Base-by-base conservation (phyloP, 2,329 filamentous ascomycete genomes). In the Phoma sp. region DNA sequence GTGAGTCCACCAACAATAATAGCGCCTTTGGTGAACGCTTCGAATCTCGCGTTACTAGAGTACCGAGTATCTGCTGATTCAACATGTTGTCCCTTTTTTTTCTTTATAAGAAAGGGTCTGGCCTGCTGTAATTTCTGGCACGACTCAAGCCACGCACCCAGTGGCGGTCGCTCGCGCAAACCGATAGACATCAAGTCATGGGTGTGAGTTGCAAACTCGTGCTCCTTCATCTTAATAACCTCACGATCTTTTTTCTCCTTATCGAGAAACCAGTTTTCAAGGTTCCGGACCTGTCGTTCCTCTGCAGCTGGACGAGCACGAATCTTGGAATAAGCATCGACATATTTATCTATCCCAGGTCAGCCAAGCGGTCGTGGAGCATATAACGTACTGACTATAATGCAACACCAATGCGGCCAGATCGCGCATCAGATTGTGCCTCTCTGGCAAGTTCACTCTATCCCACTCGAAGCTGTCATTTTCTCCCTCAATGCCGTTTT, bases 321-420 rank as follows among this genome's bases (percentile, higher is more conserved):
- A 9, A 65, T 46, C 29, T 59, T 60, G 10, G 64, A 61, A 42
- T 57, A 67, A 23, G 61, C 49, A 0, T 64, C 50, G 7, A 65
- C 51, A 29, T 59, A 63, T 37, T 64, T 46, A 43, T 65, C 62
- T 67, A 32, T 12, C 17, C 10, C 11, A 2, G 4, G 5, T 26
- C 3, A 21, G 20, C 7, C 11, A n/a, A n/a, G n/a, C n/a, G n/a
- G n/a, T n/a, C n/a, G n/a, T n/a, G n/a, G n/a, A n/a, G n/a, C n/a
- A n/a, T n/a, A n/a, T n/a, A n/a, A n/a, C n/a, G n/a, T n/a, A 39
- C 56, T 57, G 26, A 67, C 62, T 67, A 23, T 65, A 64, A 7
- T 62, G 56, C 12, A 64, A 47, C 4, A 66, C 26, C 1, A 54
- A 34, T 10, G 29, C 21, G 7, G 56, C 48, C 2, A 68, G 26